These are phyloP conservation scores for Mortierella sp. DNA, from an alignment of 371 early-diverging fungal genomes.

Conservation along the genomic window DNA sequence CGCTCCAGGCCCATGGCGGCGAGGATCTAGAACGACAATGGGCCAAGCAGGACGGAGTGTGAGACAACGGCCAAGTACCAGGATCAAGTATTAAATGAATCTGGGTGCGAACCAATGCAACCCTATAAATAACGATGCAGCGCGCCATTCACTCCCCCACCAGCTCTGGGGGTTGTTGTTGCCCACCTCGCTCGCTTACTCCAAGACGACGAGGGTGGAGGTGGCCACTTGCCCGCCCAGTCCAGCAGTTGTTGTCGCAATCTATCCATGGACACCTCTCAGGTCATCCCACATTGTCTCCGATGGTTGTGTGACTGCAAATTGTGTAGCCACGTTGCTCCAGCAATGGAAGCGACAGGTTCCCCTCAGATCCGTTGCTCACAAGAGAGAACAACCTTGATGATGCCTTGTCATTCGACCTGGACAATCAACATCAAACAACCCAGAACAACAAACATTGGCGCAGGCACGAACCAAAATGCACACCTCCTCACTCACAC, in stretches of 20 bases:
- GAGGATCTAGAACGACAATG: conserved; percentile 9
- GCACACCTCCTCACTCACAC: neutral
- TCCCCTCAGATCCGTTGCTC: conserved; percentile 3
- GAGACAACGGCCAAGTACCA: neutral
- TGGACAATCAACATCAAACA: neutral
- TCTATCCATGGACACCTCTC: no score
- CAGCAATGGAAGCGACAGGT: conserved; percentile 14
- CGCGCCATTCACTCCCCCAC: no score
- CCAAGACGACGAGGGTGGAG: no score
- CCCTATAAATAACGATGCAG: no score
- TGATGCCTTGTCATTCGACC: neutral
- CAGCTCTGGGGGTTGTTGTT: no score
- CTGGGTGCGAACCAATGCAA: neutral
- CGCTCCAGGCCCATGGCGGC: conserved; percentile 3
- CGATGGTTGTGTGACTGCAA: neutral
- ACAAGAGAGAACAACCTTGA: no score
- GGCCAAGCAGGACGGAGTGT: no score
- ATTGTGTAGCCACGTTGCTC: conserved; percentile 16
- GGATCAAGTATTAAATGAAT: neutral
- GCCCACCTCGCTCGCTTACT: no score
- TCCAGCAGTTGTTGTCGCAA: no score
- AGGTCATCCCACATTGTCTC: no score
- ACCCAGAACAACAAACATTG: neutral
- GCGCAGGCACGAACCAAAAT: neutral
- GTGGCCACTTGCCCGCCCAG: no score